These are phyloP conservation scores for Umbelopsis isabellina DNA, from an alignment of 192 early-diverging fungal genomes.

Conservation along the genomic window DNA sequence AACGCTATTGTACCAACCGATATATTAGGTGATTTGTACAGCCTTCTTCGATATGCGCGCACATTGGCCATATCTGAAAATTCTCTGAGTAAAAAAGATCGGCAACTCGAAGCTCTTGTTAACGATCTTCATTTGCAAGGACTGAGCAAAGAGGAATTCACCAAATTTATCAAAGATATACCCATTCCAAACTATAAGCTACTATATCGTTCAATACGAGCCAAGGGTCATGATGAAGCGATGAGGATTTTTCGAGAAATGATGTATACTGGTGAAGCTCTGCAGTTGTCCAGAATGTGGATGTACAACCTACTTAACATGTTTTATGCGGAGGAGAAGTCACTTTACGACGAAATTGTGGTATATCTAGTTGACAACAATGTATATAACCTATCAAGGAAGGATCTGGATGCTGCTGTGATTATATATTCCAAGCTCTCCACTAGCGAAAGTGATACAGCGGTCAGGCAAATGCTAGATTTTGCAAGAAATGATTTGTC, in stretches of 20 bases:
- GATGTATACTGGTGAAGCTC: slow-evolving; percentile 4
- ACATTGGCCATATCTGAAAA: neutral
- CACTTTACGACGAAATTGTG: slow-evolving; percentile 6
- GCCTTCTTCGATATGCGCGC: slow-evolving; percentile 7
- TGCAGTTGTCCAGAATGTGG: neutral
- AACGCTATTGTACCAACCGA: neutral
- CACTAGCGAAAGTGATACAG: neutral
- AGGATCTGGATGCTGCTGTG: slow-evolving; percentile 18
- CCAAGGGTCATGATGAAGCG: neutral
- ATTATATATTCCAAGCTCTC: neutral
- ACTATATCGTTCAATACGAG: slow-evolving; percentile 18
- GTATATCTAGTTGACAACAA: neutral
- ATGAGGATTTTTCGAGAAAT: slow-evolving; percentile 24
- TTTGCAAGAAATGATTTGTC: no score
- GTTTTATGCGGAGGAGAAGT: neutral
- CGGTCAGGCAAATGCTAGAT: neutral
- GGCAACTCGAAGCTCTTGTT: neutral
- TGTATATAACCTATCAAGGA: neutral
- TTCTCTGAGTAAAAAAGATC: neutral
- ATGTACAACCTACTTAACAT: neutral
- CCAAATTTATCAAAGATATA: neutral
- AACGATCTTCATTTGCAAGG: neutral
- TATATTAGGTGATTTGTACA: neutral
- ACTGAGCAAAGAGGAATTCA: neutral
- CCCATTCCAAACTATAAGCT: slow-evolving; percentile 28